These are phyloP conservation scores for Lachnellula arida DNA, from an alignment of 2,329 filamentous ascomycete species.

Conservation along the genomic window DNA sequence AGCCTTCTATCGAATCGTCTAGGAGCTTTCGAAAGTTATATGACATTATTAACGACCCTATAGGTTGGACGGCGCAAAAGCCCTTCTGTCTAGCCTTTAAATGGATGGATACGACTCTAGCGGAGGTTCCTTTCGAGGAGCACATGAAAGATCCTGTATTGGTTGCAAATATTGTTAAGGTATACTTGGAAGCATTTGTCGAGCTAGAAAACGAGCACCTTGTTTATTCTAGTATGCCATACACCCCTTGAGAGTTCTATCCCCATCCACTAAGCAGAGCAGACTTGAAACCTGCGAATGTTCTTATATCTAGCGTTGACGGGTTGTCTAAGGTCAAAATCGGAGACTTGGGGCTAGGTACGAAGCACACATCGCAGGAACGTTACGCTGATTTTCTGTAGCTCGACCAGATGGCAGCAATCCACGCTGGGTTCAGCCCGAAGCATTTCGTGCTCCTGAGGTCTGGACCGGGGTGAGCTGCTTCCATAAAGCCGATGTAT, in stretches of 20 bases:
- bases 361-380: no score
- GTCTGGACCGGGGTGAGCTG: constrained; percentile 14
- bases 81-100: constrained; percentile 9
- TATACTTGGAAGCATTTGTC: constrained; percentile 7
- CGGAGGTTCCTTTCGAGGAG: constrained; percentile 6
- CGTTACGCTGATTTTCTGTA: no score
- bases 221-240: constrained; percentile 9
- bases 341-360: constrained; percentile 9
- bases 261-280: constrained; percentile 4
- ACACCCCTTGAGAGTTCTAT: neutral
- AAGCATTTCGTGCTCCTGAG: constrained; percentile 10
- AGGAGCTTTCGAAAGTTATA: constrained; percentile 7
- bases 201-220: constrained; percentile 12
- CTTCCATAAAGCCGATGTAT: constrained; percentile 15
- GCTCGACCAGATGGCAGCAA: constrained; percentile 5
- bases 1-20: constrained; percentile 6
- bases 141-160: constrained; percentile 8
- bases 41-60: constrained; percentile 8
- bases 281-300: constrained; percentile 11
- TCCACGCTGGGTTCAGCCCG: constrained; percentile 7
- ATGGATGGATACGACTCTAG: constrained; percentile 12
- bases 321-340: constrained; percentile 5
- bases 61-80: constrained; percentile 7
- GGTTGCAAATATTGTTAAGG: constrained; percentile 8
- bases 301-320: constrained; percentile 9